Conservation (phyloP, 768 basidiomycete genomes). For the Solioccasus polychromus region DNA sequence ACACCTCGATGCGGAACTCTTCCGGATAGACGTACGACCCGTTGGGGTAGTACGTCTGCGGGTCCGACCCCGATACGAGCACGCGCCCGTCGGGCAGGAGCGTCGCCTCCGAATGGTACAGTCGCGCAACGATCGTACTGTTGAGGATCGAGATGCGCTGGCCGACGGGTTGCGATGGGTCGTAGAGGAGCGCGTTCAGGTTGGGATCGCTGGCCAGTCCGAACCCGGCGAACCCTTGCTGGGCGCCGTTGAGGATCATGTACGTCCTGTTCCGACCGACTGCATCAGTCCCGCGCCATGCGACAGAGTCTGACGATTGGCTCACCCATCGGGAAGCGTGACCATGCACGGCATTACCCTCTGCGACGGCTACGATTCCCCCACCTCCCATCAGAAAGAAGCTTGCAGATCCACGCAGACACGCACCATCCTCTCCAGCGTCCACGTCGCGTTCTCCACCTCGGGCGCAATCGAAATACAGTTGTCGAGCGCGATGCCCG, state of each 20-base stretch:
- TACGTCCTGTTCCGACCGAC: conserved; percentile 55
- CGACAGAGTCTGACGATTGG: too few species aligned
- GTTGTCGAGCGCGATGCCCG: conserved; percentile 56
- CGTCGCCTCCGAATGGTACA: conserved; percentile 78
- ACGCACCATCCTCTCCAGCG: conserved; percentile 75
- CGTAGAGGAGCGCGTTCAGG: conserved; percentile 63
- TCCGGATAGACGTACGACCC: conserved; percentile 54
- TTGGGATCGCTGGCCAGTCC: conserved; percentile 67
- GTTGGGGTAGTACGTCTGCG: conserved; percentile 45
- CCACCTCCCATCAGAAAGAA: not conserved
- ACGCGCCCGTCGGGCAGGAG: conserved; percentile 75
- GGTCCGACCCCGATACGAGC: conserved; percentile 75
- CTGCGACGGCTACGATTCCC: conserved; percentile 49
- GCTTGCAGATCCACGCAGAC: not conserved
- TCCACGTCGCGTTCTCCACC: conserved; percentile 58
- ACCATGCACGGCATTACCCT: conserved; percentile 79
- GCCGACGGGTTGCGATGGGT: conserved; percentile 55
- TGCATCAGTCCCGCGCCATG: too few species aligned
- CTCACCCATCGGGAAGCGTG: conserved; percentile 48
- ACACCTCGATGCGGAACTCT: conserved; percentile 77
- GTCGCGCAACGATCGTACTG: conserved; percentile 65
- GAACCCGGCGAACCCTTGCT: conserved; percentile 69
- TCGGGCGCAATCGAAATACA: conserved; percentile 73
- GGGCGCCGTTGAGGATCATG: conserved; percentile 74
- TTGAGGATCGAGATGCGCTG: conserved; percentile 66